Base-by-base conservation (phyloP, 176 grass and related monocot genomes). In the Carex scoparia region DNA sequence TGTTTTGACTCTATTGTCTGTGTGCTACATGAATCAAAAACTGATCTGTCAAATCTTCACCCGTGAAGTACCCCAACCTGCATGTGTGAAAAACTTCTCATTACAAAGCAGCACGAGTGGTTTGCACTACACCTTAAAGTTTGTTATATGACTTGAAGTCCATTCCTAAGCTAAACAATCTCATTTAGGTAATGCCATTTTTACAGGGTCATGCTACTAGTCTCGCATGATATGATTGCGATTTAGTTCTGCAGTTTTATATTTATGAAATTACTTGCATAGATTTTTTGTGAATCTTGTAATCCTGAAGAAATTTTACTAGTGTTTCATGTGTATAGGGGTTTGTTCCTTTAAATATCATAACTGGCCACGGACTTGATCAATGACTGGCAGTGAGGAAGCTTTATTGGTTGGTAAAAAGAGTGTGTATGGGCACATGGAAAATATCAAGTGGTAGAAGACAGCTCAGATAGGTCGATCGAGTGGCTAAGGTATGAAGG, bases 91-190 rank as follows among this genome's bases (percentile, higher is more conserved):
- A 98, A 84, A 87, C 80, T 84, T 68, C 67, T 42, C 84, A 91
- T 78, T 92, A 90, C 73, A 90, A 87, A 84, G 85, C 88, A 59
- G 74, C 76, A 7, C 65, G 89, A 65, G 95, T 85, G 86, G 92
- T 93, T 89, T 27, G 78, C 84, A 89, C 23, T 28, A 63, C 61
- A 28, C 61, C 61, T 63, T 63, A 63, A 63, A 63, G 48, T 51
- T 51, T 51, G 48, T 51, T 51, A 51, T 51, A 51, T 10, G 48
- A 51, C 48, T 51, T 51, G 10, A 51, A 10, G 23, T 28, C 61
- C 19, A 28, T 63, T 63, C 61, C 61, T 63, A 28, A 63, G 2
- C n/a, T 28, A 63, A 63, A 63, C 6, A 63, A 28, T 63, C 61
- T 63, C 61, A 63, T 63, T 61, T 61, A 63, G 28, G 7, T 28